Base-by-base conservation (phyloP, 257 asterid genomes). In the Scutellaria baicalensis region DNA sequence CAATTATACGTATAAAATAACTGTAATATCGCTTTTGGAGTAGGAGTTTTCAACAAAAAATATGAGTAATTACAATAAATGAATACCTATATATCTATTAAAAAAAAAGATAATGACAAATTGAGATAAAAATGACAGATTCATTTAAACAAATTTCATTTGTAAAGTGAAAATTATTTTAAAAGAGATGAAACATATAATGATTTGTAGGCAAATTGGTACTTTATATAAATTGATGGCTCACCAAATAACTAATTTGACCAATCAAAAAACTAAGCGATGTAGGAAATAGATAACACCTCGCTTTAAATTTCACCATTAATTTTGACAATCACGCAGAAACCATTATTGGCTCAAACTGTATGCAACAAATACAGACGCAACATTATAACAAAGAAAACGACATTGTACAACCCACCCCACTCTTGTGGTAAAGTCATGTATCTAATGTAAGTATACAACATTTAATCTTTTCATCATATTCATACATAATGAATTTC, bases 361-460 rank as follows among this genome's bases (percentile, higher is more conserved):
- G 16, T 54, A 14, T 20, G 39, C 61, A 55, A 55, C 61, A 55
- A 55, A 20, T 52, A 52, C 36, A 52, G 14, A 52, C 59, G 10
- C 36, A 55, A 67, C 45, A 60, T 14, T 52, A 48, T 48, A 45
- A 60, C 38, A 51, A 59, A 20, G 71, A 77, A 55, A 60, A 54
- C 13, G 54, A 75, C 64, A 54, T 64, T 59, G 75, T 21, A 23
- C 57, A 43, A 20, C 63, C 3, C 23, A 9, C 58, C 58, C 58
- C 58, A 17, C 58, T 35, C 58, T 18, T 23, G 60, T 54, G 23
- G 60, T 54, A 23, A 54, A 10, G 21, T 57, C n/a, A n/a, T n/a
- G n/a, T 57, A 27, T n/a, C n/a, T n/a, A n/a, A n/a, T 57, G 21
- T 14, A 27, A 56, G 42, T 27, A 56, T 55, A 52, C 35, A 18